Conservation (phyloP, 306 rosid genomes). For the Luffa acutangula region DNA sequence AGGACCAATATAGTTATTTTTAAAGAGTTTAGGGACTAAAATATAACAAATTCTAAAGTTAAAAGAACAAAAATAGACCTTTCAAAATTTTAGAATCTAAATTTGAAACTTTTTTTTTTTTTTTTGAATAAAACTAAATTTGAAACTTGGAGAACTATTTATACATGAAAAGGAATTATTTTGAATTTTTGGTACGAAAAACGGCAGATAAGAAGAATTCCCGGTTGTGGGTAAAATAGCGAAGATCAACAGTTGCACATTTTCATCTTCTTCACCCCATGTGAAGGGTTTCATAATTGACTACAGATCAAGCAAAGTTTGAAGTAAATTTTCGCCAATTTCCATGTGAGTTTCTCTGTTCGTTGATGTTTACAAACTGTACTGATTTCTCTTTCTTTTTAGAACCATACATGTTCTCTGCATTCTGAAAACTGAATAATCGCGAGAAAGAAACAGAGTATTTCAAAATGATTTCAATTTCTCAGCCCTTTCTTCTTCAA, state of each 20-base stretch:
- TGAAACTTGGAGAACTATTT: too few species aligned
- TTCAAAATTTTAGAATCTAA: too few species aligned
- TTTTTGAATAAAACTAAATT: too few species aligned
- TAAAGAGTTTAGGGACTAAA: too few species aligned
- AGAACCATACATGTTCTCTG: background rate
- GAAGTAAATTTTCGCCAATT: background rate
- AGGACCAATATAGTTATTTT: too few species aligned
- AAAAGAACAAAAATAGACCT: too few species aligned
- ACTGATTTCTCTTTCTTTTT: background rate
- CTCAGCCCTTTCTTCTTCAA: background rate
- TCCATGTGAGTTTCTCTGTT: conserved; percentile 13
- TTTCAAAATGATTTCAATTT: background rate
- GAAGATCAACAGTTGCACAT: background rate
- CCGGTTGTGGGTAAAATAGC: background rate
- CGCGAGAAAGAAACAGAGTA: background rate
- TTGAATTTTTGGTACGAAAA: background rate
- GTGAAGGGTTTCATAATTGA: background rate
- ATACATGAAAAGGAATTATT: background rate
- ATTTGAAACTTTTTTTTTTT: too few species aligned
- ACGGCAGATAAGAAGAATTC: background rate
- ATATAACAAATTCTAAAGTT: too few species aligned
- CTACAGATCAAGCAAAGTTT: background rate
- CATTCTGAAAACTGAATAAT: background rate
- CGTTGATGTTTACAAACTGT: background rate
- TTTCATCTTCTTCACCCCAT: background rate